Base-by-base conservation (phyloP, 2,329 filamentous ascomycete genomes). In the Trichoderma pleuroti region DNA sequence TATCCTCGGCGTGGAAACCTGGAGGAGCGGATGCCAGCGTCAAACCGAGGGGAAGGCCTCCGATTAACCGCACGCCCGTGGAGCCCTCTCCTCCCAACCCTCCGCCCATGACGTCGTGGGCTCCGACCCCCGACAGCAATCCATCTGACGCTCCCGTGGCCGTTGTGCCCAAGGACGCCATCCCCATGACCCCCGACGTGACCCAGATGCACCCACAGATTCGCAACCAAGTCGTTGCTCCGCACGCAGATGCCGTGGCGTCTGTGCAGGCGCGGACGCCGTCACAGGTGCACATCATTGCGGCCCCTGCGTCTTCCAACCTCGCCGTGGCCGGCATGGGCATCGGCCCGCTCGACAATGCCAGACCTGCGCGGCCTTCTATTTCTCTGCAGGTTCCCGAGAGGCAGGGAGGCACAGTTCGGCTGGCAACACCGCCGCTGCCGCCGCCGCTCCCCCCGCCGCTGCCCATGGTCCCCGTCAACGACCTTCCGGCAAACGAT, bases 1-100 rank as follows among this genome's bases (percentile, higher is more conserved):
- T 97, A 0, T 97, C 94, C 1, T 97, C 94, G 11, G 94, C 94
- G 1, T 98, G 94, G 94, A 89, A 91, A 69, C 89, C 89, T 73
- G 88, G 86, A 71, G 87, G 87, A 18, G 84, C 86, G 49, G 84
- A 89, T 14, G 36, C 36, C n/a, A 88, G 86, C 4, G 90, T 91
- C 2, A 97, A 94, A 78, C 85, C 92, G 16, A 86, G 94, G 74
- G 94, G 94, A 8, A 86, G 94, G 71, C 94, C 94, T 54, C 93
- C 93, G 0, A 92, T 90, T 70, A 92, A 91, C 75, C 83, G 75
- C 71, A 78, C 76, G 72, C 85, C 86, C 0, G 85, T 88, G 16
- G 89, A 92, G 73, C 89, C 89, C 0, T 89, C 91, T 0, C 92
- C 90, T 74, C 26, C 64, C 12, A 67, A 67, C 30, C 46, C 64